Evolutionary conservation across 345 rosid species (phyloP).

Genomic region (Ceriops tagal): DNA sequence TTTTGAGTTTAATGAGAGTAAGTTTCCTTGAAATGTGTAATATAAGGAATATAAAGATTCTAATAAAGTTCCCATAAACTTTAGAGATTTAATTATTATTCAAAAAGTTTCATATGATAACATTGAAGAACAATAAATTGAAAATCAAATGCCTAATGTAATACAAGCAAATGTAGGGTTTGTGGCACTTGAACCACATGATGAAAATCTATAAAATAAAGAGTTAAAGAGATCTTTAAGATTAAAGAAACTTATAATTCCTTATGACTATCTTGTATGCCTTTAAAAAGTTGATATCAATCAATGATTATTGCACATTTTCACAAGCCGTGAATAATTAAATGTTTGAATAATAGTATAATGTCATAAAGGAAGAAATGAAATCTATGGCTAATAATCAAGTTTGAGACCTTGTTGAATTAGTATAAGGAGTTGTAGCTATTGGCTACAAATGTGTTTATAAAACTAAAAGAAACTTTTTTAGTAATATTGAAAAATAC

Average conservation of each 20-base stretch:
- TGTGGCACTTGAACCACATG: background rate
- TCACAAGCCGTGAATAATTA: too few relatives aligned
- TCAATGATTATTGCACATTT: background rate
- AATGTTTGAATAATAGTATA: too few relatives aligned
- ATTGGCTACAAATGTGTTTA: background rate
- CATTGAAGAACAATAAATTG: background rate
- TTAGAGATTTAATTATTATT: background rate
- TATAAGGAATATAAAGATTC: background rate
- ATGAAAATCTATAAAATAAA: background rate
- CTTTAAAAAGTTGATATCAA: background rate
- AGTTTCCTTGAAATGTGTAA: background rate
- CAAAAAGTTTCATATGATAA: background rate
- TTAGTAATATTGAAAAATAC: background rate
- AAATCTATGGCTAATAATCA: background rate
- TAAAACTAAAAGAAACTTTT: background rate
- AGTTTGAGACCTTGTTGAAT: background rate
- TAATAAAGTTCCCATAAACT: background rate
- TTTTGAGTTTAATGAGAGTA: too few relatives aligned
- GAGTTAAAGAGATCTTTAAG: background rate
- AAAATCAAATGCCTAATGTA: background rate
- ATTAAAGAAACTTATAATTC: background rate
- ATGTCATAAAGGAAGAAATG: background rate
- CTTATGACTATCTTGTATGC: background rate
- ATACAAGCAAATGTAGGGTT: background rate
- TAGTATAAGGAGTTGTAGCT: background rate